Percentiles rank a stretch among this genome's conserved stretches.
Evolutionary conservation across 2,329 filamentous ascomycete species (phyloP).

Genomic region (Colletotrichum gigasporum): DNA sequence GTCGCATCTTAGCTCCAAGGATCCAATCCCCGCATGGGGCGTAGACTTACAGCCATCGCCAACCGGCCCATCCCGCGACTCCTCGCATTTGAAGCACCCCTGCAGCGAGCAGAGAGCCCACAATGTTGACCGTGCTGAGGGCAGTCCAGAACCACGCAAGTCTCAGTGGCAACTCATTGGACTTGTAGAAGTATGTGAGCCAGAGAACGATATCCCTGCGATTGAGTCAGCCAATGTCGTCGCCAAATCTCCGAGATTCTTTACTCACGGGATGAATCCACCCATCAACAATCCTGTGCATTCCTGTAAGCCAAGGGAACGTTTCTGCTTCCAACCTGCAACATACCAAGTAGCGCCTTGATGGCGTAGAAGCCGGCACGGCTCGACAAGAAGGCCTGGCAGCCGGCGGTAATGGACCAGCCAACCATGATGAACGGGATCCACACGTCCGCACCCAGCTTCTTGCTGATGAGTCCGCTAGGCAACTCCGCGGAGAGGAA

Average conservation of each 20-base stretch:
- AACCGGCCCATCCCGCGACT: conserved; percentile 47
- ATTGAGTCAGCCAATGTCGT: not conserved
- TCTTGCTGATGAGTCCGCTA: conserved; percentile 60
- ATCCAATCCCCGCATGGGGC: not conserved
- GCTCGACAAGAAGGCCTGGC: conserved; percentile 48
- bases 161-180: conserved; percentile 40
- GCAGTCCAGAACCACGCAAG: conserved; percentile 43
- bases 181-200: conserved; percentile 45
- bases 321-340: too few relatives aligned
- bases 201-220: conserved; percentile 40
- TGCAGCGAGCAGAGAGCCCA: conserved; percentile 58
- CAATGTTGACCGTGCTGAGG: conserved; percentile 36
- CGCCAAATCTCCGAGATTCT: not conserved
- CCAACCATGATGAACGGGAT: conserved; percentile 51
- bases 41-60: conserved; percentile 50
- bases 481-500: conserved; percentile 60
- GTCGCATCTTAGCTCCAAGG: not conserved
- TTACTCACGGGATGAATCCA: conserved; percentile 58
- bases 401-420: conserved; percentile 52
- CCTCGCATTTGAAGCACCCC: conserved; percentile 47
- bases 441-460: conserved; percentile 57
- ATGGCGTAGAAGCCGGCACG: conserved; percentile 50
- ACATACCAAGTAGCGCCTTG: too few relatives aligned
- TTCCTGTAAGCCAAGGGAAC: too few relatives aligned
- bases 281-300: conserved; percentile 59